Evolutionary conservation across 1,284 basidiomycete genomes (phyloP).

Genomic region (Athelia sp.): DNA sequence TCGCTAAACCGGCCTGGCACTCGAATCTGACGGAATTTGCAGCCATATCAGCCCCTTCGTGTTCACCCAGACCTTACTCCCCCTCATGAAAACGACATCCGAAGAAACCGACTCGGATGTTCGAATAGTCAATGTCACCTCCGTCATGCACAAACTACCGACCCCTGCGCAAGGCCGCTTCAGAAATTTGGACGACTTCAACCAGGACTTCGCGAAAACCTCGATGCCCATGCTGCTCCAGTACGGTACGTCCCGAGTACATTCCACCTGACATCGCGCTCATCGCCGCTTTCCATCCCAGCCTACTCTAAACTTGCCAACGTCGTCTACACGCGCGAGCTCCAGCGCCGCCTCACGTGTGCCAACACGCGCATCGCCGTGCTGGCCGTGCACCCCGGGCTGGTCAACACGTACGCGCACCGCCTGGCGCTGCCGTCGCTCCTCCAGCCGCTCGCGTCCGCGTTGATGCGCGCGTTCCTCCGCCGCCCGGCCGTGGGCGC

Average conservation of each 20-base stretch:
- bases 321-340: constrained; percentile 18
- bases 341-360: constrained; percentile 22
- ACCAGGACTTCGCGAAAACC: no score
- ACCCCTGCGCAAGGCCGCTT: no score
- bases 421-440: constrained; percentile 18
- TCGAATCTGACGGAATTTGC: background rate
- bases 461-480: no score
- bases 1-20: background rate
- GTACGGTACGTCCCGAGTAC: no score
- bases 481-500: constrained; percentile 22
- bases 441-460: no score
- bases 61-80: constrained; percentile 1
- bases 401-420: constrained; percentile 22
- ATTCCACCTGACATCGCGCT: background rate
- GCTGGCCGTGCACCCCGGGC: constrained; percentile 25
- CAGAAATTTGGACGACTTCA: no score
- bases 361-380: constrained; percentile 19
- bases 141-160: no score
- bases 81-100: constrained; percentile 1
- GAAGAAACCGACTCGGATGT: background rate
- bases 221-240: no score
- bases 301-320: constrained; percentile 16
- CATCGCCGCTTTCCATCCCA: background rate
- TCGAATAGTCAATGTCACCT: constrained; percentile 3
- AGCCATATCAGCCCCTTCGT: background rate